These are phyloP conservation scores for Glycine soja DNA, from an alignment of 306 rosid genomes.

Conservation along the genomic window DNA sequence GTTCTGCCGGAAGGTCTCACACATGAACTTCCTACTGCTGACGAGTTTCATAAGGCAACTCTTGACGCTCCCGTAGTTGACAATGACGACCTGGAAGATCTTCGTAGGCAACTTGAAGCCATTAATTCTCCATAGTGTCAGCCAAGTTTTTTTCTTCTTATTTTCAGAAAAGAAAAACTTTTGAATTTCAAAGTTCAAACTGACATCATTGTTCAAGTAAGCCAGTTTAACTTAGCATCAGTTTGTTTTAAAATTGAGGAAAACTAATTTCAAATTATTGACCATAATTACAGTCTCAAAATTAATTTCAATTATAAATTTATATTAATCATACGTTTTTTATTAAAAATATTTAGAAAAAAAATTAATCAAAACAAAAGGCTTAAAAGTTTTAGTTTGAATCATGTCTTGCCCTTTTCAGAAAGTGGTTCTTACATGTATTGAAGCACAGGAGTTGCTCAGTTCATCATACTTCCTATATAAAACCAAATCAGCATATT, in stretches of 20 bases:
- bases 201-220: not conserved
- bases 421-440: too few relatives aligned
- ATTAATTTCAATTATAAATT: not conserved
- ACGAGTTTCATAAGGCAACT: conserved; percentile 55
- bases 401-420: too few relatives aligned
- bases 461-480: too few relatives aligned
- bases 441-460: too few relatives aligned
- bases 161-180: not conserved
- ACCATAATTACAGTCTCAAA: not conserved
- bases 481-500: too few relatives aligned
- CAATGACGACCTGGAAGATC: conserved; percentile 81
- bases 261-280: not conserved
- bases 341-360: not conserved
- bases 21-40: conserved; percentile 91
- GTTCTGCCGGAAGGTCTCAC: conserved; percentile 88
- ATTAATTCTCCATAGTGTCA: conserved; percentile 66
- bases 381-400: too few relatives aligned
- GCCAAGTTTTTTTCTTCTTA: not conserved
- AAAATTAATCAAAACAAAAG: too few relatives aligned
- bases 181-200: not conserved
- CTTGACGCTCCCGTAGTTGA: conserved; percentile 50
- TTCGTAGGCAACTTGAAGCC: conserved; percentile 84
- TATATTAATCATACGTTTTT: not conserved
- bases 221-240: not conserved
- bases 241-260: not conserved